Evolutionary conservation across 179 eudicot genomes (phyloP).

Genomic region (Monotropa hypopitys): DNA sequence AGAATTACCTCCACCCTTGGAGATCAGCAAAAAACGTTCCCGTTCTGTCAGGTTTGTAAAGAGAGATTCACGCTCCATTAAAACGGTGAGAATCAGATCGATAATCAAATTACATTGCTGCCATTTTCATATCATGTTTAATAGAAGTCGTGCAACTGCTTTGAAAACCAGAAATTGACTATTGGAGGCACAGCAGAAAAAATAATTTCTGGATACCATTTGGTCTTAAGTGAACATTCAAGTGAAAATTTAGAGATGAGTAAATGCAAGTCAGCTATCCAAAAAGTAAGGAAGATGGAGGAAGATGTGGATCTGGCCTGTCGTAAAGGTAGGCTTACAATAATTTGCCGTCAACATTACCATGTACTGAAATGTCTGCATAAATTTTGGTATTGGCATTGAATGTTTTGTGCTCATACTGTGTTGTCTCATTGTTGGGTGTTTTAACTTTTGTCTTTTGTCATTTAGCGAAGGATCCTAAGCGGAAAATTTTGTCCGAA

Average conservation of each 20-base stretch:
- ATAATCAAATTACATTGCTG: neutral
- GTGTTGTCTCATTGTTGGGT: neutral
- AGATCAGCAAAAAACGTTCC: conserved; percentile 67
- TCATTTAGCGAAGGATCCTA: conserved; percentile 42
- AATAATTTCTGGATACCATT: conserved; percentile 78
- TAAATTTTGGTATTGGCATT: neutral
- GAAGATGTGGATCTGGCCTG: conserved; percentile 64
- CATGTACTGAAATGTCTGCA: neutral
- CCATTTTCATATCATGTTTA: neutral
- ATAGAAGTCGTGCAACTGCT: neutral
- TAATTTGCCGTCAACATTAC: neutral
- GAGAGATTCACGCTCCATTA: conserved; percentile 79
- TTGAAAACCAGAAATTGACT: conserved; percentile 60
- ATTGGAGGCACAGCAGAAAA: conserved; percentile 76
- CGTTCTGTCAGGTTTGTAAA: conserved; percentile 68
- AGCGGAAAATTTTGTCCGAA: conserved; percentile 38
- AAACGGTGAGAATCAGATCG: conserved; percentile 42
- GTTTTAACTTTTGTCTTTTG: conserved; percentile 5
- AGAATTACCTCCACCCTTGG: conserved; percentile 67
- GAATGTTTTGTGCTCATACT: conserved; percentile 2
- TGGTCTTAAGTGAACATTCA: conserved; percentile 50
- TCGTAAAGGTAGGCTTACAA: conserved; percentile 40
- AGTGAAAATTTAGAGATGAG: conserved; percentile 62
- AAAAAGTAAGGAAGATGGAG: conserved; percentile 73
- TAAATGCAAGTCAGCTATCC: conserved; percentile 68